Base-by-base conservation (phyloP, 2,329 filamentous ascomycete genomes). In the Penicillium frequentans region DNA sequence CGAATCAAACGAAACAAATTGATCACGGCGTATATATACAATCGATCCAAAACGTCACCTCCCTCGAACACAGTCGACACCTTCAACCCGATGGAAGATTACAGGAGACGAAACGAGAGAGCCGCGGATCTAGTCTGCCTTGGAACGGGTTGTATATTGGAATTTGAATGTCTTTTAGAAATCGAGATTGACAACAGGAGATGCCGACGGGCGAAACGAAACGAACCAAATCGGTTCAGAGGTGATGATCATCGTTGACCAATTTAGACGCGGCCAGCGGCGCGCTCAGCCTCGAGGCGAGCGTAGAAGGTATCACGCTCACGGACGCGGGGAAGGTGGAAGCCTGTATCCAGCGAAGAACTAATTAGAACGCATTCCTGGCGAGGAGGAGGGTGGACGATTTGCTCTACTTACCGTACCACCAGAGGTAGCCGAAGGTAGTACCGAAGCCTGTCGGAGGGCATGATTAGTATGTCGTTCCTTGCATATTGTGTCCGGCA, bases 391-490 rank as follows among this genome's bases (percentile, higher is more conserved):
- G 26, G 56, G 43, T 16, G 37, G 16, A 37, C 61, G 50, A 42
- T 42, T 7, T 42, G 39, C 39, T 42, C 49, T 69, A 80, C 79
- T 60, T 79, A 81, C 79, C 85, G 78, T 88, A 88, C 86, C 86
- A 88, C 80, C 82, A 89, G 71, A 82, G 80, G 76, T 87, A 88
- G 66, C 85, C 86, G 73, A 80, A 79, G 65, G 84, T 78, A 64
- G 82, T 80, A 68, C 85, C 85, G 72, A 88, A 83, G 75, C 85
- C 84, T 87, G 59, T 47, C 49, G 24, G 27, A 46, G 13, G 11
- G 19, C 19, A 55, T 51, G 45, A 49, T 70, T 59, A 68, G 66
- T 61, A 26, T 19, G 9, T 23, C 11, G 9, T 23, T 42, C 19
- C 4, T 14, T 42, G 19, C 19, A 14, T 21, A 9, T 6, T 5